These are phyloP conservation scores for Lipomyces chichibuensis DNA, from an alignment of 805 yeast genomes.

Conservation along the genomic window DNA sequence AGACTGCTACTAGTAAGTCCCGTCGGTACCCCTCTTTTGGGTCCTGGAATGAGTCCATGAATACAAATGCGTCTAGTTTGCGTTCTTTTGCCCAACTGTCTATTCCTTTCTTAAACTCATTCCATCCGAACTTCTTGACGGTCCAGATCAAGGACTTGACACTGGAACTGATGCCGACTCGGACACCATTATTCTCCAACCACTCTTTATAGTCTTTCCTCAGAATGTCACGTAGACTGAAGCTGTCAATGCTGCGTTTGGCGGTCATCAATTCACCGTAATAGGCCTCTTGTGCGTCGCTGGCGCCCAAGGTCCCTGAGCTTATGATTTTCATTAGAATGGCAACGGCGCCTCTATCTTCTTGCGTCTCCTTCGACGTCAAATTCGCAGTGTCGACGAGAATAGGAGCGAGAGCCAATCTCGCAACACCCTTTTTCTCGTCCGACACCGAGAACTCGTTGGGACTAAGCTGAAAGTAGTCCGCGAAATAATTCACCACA, in stretches of 20 bases:
- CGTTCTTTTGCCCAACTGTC: conserved; percentile 43
- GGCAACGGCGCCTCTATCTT: conserved; percentile 56
- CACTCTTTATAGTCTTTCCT: conserved; percentile 86
- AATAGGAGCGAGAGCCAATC: conserved; percentile 66
- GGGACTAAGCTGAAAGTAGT: conserved; percentile 19
- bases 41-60: conserved; percentile 54
- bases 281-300: conserved; percentile 7
- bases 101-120: conserved; percentile 41
- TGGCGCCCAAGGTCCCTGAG: not conserved
- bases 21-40: conserved; percentile 48
- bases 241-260: conserved; percentile 66
- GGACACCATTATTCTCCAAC: conserved; percentile 43
- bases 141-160: conserved; percentile 67
- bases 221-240: conserved; percentile 63
- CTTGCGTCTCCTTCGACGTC: conserved; percentile 53
- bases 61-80: conserved; percentile 48
- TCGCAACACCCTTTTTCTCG: conserved; percentile 41
- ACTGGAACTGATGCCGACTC: conserved; percentile 76
- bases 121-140: conserved; percentile 36
- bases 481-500: conserved; percentile 65
- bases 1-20: conserved; percentile 48
- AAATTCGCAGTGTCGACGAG: conserved; percentile 76
- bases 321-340: conserved; percentile 41
- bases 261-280: conserved; percentile 50
- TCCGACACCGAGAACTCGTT: conserved; percentile 14